Evolutionary conservation across 192 early-diverging fungal species (phyloP), one percentile per base, ranked within the genome.

Genomic region (Entomortierella lignicola): DNA sequence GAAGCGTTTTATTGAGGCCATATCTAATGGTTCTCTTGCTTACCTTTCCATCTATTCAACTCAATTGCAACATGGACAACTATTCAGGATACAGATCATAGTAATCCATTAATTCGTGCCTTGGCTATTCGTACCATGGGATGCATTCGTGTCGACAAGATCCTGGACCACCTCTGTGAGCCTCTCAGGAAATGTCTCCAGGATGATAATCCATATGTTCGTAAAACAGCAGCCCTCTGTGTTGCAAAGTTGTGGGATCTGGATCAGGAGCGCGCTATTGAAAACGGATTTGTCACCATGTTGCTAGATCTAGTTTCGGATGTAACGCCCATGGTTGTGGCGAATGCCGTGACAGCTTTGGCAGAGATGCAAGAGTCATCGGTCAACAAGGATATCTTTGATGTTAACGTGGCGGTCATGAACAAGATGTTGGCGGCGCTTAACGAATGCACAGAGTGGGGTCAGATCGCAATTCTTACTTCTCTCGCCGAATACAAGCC

Each of bases 371-470:
- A 92, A 59, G 94, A 95, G 39, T 87, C 89, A 23, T 86, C 92
- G 8, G 83, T 83, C 0, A 85, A 81, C 39, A 84, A 82, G 66
- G 90, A 92, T 63, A 84, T 96, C 47, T 97, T 98, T 82, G 72
- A 81, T 18, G 86, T 99, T 44, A 94, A 95, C 58, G 71, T 85
- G 18, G 65, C 79, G 25, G 85, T 87, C 15, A 89, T 96, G 53
- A 85, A 88, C 53, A 96, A 95, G 82, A 85, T 99, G 74, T 82
- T 99, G 73, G 89, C 93, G 11, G 97, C 97, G 7, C 75, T 99
- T 52, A 99, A 99, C 83, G 98, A 98, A 81, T 98, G 97, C 80
- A 95, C 94, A 41, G 98, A 99, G 90, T 99, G 98, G 98, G 97
- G 98, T 50, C 96, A 98, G 73, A 96, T 98, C 60, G 92, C 95